Evolutionary conservation across 2,329 filamentous ascomycete species (phyloP), one percentile per base, ranked within the genome.

Genomic region (Rhinocladiella mackenziei): DNA sequence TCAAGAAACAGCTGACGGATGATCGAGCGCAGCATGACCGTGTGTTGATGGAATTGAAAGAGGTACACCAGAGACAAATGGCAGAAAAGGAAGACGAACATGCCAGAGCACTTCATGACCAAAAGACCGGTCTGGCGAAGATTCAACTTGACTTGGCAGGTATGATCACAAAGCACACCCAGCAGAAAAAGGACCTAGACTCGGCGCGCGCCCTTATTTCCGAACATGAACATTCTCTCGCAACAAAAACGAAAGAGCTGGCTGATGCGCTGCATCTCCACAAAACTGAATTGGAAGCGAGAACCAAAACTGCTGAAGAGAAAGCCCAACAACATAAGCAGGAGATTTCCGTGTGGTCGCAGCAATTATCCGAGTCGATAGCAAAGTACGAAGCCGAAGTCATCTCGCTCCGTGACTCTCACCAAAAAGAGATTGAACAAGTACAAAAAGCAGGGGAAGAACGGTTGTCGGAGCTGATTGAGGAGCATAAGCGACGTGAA

Each of bases 401-500:
- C 15, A 18, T 43, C 4, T 20, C 28, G 11, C 11, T 53, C n/a
- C 39, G 37, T 10, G 28, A 37, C 14, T 41, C 22, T n/a, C 34
- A 48, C 13, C 35, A 50, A 18, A 34, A 38, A 15, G 37, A 48
- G 14, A 25, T 53, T 13, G 40, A 46, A 34, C 28, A 40, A 25
- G 13, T 48, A 14, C 25, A 60, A 20, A 49, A 58, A 10, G 56
- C 62, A 29, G 51, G 65, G 19, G 56, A 61, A 17, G 54, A 55
- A 13, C 63, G 60, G 41, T 56, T 66, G 35, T 43, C 56, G n/a
- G 61, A 61, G 10, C 47, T 69, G 19, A 61, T 65, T 31, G 56
- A 55, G 11, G 64, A 65, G 25, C 59, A 67, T 45, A 55, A 56
- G 14, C 58, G 62, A 18, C 40, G 66, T 31, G 60, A 61, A 20